A percentile compares a stretch with the other conserved stretches of the same genome.
Conservation (phyloP, 306 rosid species). For the Lotus japonicus region DNA sequence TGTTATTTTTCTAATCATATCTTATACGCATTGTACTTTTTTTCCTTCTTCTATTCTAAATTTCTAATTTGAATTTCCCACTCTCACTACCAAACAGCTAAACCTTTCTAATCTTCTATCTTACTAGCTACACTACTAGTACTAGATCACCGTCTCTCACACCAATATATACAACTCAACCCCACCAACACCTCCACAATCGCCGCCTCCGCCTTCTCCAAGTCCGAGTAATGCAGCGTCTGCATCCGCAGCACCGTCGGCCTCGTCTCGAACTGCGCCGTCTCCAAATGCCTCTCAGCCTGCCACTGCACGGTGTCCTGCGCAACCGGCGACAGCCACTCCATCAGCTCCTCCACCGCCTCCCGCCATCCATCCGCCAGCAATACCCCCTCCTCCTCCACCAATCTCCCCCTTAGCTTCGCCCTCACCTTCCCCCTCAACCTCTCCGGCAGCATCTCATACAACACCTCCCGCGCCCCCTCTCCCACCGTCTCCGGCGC, state of each 20-base stretch:
- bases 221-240: slow-evolving; percentile 65
- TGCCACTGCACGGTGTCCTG: slow-evolving; percentile 59
- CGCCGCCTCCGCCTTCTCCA: slow-evolving; percentile 77
- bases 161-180: slow-evolving; percentile 48
- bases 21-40: too few relatives aligned
- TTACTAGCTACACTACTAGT: too few relatives aligned
- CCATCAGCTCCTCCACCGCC: slow-evolving; percentile 60
- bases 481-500: slow-evolving; percentile 33
- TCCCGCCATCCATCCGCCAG: slow-evolving; percentile 62
- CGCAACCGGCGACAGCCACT: slow-evolving; percentile 56
- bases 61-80: too few relatives aligned
- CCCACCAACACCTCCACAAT: slow-evolving; percentile 67
- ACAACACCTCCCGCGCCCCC: slow-evolving; percentile 36
- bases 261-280: slow-evolving; percentile 23
- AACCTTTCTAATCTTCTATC: too few relatives aligned
- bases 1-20: too few relatives aligned
- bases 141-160: slow-evolving; percentile 21
- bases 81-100: too few relatives aligned
- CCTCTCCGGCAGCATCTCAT: slow-evolving; percentile 56
- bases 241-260: slow-evolving; percentile 42
- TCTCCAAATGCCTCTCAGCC: slow-evolving; percentile 44
- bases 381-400: slow-evolving; percentile 1
- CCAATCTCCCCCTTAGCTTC: slow-evolving; percentile 35
- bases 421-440: slow-evolving; percentile 32
- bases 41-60: too few relatives aligned